phyloP scores from a whole-genome alignment of 2,329 filamentous ascomycete species.

The Metarhizium anisopliae region DNA sequence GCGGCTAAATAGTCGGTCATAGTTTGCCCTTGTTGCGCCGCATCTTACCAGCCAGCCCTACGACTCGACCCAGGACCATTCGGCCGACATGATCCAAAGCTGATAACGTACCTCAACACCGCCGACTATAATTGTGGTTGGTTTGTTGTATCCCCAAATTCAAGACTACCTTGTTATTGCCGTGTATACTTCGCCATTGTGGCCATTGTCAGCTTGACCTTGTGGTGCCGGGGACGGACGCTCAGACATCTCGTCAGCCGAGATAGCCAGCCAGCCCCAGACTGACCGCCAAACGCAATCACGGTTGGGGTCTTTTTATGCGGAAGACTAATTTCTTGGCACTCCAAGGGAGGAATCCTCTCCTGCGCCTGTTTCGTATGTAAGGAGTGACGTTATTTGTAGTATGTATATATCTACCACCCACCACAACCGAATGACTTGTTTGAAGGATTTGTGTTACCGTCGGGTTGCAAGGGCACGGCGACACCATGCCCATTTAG shows the following conservation, averaged over 20 bases:
- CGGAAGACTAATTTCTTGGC: not conserved
- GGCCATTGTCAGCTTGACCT: not conserved
- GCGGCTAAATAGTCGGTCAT: not conserved
- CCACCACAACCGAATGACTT: no score
- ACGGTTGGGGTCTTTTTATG: not conserved
- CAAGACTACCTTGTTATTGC: not conserved
- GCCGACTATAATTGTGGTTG: not conserved
- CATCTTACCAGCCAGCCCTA: not conserved
- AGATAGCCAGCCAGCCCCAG: not conserved
- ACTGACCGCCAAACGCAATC: not conserved
- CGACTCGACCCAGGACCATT: no score
- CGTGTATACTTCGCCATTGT: not conserved
- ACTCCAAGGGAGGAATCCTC: not conserved
- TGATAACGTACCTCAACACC: not conserved
- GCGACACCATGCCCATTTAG: not conserved
- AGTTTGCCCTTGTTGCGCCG: not conserved
- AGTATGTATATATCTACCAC: no score
- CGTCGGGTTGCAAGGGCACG: not conserved
- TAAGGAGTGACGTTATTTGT: no score
- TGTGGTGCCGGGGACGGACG: slow-evolving; percentile 1
- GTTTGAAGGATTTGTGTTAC: not conserved
- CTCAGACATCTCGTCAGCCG: slow-evolving; percentile 1
- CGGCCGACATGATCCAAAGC: not conserved
- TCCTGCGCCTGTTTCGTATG: no score
- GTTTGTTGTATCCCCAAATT: not conserved